Base-by-base conservation (phyloP, 768 basidiomycete species). In the Phaffia australis region DNA sequence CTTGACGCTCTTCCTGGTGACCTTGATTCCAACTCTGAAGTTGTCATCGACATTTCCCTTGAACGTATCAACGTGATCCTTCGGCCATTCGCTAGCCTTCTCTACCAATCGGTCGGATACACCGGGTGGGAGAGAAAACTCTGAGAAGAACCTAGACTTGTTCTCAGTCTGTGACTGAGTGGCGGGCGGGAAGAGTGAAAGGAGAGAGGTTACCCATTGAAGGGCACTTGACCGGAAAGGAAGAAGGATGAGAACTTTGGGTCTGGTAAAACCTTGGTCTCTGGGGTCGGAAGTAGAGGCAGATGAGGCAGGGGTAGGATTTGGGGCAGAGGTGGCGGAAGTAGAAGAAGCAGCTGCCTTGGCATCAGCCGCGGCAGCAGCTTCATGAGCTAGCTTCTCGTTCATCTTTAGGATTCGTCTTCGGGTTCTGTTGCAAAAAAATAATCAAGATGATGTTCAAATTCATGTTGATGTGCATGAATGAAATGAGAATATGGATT, bases 181-280 rank as follows among this genome's bases (percentile, higher is more conserved):
- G 35, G 85, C 89, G 84, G 19, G 87, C 85, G 72, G 89, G 21
- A 84, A 79, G 56, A 71, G 66, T 32, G 50, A 42, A 2, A 85
- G 85, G 62, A 97, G 79, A 29, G 87, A 84, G n/a, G 81, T 80
- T 69, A 92, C 78, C 89, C 93, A 97, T 64, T 83, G 80, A 7
- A 87, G 78, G 0, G 89, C 93, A 59, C 85, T 85, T 50, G 89
- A 89, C 58, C 95, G 90, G 79, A 97, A 91, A 1, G 95, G 95
- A 14, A 93, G 82, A 65, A 98, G 84, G 70, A 99, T 78, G 56
- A 99, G 87, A 32, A 94, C 80, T 23, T 94, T 92, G 14, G 95
- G 94, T 6, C 95, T 87, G 8, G 93, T 95, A 78, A 97, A 98
- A 30, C 94, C 94, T 81, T 98, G 95, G 74, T 99, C 95, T 77